A percentile compares a stretch with the other conserved stretches of the same genome.
Evolutionary conservation across 441 rosid genomes (phyloP).

Genomic region (Bocquillonia castaneifolia): DNA sequence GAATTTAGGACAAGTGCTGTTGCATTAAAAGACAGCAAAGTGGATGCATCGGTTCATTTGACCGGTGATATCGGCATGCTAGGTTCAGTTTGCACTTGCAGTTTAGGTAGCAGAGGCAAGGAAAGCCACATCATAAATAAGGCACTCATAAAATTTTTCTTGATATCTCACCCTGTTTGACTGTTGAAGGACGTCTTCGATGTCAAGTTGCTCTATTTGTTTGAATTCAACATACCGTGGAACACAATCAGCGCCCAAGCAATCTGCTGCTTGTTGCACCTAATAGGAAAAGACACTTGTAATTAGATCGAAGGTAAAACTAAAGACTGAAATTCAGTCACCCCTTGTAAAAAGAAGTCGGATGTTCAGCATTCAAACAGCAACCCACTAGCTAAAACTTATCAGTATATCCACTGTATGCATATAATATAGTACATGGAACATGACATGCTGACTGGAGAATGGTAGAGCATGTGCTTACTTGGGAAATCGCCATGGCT

Average conservation of each 20-base stretch:
- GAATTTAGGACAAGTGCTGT: background rate
- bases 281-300: conserved; percentile 19
- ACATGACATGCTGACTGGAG: background rate
- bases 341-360: background rate
- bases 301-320: background rate
- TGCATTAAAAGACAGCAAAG: background rate
- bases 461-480: conserved; percentile 27
- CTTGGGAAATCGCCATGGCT: conserved; percentile 53
- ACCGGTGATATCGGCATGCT: background rate
- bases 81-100: background rate
- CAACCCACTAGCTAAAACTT: background rate
- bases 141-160: background rate
- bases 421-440: background rate
- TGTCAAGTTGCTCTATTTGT: conserved; percentile 49
- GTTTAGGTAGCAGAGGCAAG: background rate
- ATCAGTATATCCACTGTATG: background rate
- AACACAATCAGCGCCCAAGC: conserved; percentile 72
- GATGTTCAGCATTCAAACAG: background rate
- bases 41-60: background rate
- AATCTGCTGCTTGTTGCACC: conserved; percentile 93
- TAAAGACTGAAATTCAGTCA: too few species aligned
- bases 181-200: conserved; percentile 34
- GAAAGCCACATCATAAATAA: conserved; percentile 3
- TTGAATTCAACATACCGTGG: conserved; percentile 66
- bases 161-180: conserved; percentile 46